These are phyloP conservation scores for Hyphopichia khmerensis DNA, from an alignment of 1,139 yeast genomes.

Conservation along the genomic window DNA sequence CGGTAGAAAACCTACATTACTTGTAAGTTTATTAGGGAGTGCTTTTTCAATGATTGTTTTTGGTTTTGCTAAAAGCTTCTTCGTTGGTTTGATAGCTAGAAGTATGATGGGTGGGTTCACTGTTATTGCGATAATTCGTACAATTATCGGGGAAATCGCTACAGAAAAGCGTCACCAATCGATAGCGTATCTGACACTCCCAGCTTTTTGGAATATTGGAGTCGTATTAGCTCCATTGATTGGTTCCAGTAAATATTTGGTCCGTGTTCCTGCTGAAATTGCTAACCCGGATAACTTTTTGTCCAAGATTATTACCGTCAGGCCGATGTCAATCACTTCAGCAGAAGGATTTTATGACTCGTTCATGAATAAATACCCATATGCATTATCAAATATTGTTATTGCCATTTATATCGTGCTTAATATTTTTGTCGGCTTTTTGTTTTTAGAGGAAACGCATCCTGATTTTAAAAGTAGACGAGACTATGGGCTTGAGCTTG, in stretches of 20 bases:
- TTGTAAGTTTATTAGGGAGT: constrained; percentile 53
- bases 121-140: constrained; percentile 60
- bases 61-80: constrained; percentile 52
- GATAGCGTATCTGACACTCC: constrained; percentile 58
- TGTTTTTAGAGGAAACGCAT: constrained; percentile 65
- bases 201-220: constrained; percentile 60
- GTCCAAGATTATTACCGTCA: not conserved
- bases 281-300: not conserved
- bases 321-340: too few relatives aligned
- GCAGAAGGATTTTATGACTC: constrained; percentile 7
- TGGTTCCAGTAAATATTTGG: constrained; percentile 18
- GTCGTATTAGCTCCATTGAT: constrained; percentile 24
- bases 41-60: constrained; percentile 46
- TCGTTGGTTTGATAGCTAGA: constrained; percentile 53
- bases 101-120: constrained; percentile 55
- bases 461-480: constrained; percentile 35
- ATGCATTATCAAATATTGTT: constrained; percentile 59
- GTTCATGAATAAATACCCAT: constrained; percentile 49
- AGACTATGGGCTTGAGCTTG: constrained; percentile 54
- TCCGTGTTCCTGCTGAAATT: constrained; percentile 19
- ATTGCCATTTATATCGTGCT: constrained; percentile 44
- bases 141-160: constrained; percentile 61
- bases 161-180: constrained; percentile 58
- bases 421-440: constrained; percentile 41
- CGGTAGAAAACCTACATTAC: constrained; percentile 59